phyloP scores from a whole-genome alignment of 176 grass and related monocot species.

The Calamus simplicifolius region DNA sequence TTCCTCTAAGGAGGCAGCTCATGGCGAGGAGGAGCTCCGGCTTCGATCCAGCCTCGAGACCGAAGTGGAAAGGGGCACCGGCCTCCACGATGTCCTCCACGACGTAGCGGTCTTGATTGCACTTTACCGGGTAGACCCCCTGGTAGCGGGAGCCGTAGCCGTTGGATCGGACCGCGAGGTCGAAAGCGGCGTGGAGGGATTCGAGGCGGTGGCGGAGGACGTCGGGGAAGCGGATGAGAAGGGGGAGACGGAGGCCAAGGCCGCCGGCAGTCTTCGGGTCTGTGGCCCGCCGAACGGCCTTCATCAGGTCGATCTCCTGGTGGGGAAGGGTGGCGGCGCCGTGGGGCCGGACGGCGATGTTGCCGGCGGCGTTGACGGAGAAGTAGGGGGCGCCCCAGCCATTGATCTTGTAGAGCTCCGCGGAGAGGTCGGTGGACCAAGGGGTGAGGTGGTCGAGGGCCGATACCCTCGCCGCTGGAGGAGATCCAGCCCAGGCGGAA shows the following conservation, averaged over 20 bases:
- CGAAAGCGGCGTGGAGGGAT: slow-evolving; percentile 15
- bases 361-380: slow-evolving; percentile 10
- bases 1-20: slow-evolving; percentile 10
- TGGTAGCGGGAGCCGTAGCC: slow-evolving; percentile 9
- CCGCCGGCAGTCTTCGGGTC: slow-evolving; percentile 4
- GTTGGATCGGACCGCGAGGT: slow-evolving; percentile 7
- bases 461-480: neutral
- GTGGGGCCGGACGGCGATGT: slow-evolving; percentile 9
- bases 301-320: slow-evolving; percentile 21
- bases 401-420: slow-evolving; percentile 12
- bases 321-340: slow-evolving; percentile 1
- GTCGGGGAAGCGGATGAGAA: slow-evolving; percentile 16
- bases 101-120: slow-evolving; percentile 18
- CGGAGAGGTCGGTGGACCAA: slow-evolving; percentile 15
- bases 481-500: neutral
- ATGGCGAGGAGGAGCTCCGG: slow-evolving; percentile 19
- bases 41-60: slow-evolving; percentile 22
- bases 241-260: slow-evolving; percentile 13
- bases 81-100: slow-evolving; percentile 17
- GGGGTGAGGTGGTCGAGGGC: neutral
- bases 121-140: slow-evolving; percentile 15
- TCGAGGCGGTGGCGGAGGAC: slow-evolving; percentile 10
- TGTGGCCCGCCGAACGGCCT: slow-evolving; percentile 7
- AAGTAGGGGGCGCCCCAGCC: slow-evolving; percentile 18
- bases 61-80: slow-evolving; percentile 10